Conservation (phyloP, 176 grass and related monocot species). For the Tillandsia leiboldiana region DNA sequence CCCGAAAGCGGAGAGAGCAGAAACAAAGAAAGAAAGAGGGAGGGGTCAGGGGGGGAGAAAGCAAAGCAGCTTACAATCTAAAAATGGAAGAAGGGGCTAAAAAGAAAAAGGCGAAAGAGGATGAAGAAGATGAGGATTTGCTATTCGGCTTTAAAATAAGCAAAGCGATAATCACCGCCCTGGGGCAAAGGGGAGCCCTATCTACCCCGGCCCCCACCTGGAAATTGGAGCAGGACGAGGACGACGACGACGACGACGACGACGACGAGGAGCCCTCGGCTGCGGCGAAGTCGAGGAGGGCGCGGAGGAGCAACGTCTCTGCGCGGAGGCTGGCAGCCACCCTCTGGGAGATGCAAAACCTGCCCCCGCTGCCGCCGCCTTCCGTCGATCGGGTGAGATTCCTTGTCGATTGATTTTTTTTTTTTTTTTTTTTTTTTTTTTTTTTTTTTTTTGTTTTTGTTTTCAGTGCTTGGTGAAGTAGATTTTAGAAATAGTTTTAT, state of each 20-base stretch:
- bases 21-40: too few relatives aligned
- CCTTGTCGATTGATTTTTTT: not conserved
- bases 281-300: slow-evolving; percentile 2
- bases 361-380: not conserved
- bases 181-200: slow-evolving; percentile 5
- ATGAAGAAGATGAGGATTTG: slow-evolving; percentile 8
- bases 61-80: too few relatives aligned
- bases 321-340: slow-evolving; percentile 81
- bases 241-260: too few relatives aligned
- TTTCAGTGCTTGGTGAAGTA: too few relatives aligned
- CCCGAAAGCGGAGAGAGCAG: too few relatives aligned
- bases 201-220: slow-evolving; percentile 16
- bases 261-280: not conserved
- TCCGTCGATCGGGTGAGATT: not conserved
- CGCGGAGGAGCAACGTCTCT: slow-evolving; percentile 48
- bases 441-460: too few relatives aligned
- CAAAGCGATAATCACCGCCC: not conserved
- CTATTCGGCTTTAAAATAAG: slow-evolving; percentile 23
- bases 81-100: too few relatives aligned
- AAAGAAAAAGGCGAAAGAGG: not conserved
- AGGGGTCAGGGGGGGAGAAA: too few relatives aligned
- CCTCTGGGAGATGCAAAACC: slow-evolving; percentile 83
- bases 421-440: too few relatives aligned
- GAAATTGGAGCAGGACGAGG: slow-evolving; percentile 10
- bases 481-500: too few relatives aligned